Evolutionary conservation across 1,139 yeast genomes (phyloP), one percentile per base, ranked within the genome.

Genomic region (Magnusiomyces tetraspermus): DNA sequence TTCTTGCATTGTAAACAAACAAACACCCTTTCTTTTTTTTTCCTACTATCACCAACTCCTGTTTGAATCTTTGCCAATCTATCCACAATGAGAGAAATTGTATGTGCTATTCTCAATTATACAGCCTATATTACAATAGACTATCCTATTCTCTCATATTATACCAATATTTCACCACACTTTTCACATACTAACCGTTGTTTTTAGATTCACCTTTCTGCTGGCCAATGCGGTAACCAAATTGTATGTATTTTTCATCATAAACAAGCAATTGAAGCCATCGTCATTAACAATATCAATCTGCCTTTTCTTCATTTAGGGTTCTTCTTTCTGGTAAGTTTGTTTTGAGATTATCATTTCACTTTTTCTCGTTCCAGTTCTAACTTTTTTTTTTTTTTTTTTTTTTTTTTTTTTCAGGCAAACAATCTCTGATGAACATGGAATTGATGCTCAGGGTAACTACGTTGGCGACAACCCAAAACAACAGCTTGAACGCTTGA

Each of bases 171-270:
- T n/a, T n/a, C n/a, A n/a, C n/a, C n/a, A n/a, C n/a, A n/a, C n/a
- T n/a, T n/a, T n/a, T n/a, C n/a, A n/a, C n/a, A n/a, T n/a, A n/a
- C n/a, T n/a, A n/a, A n/a, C n/a, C n/a, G n/a, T n/a, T n/a, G n/a
- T n/a, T n/a, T n/a, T n/a, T 31, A 82, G 88, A 85, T 86, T 71
- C 95, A 86, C 73, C 79, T 86, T 72, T 86, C 95, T 57, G 83
- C 95, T 54, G 95, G 95, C 73, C 95, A 87, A 76, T 87, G 96
- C 82, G 96, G 96, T 83, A 87, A 87, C 79, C 96, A 87, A 75
- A 85, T 87, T 63, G 85, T 79, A 75, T 62, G 83, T 78, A 43
- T 47, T 23, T 28, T 28, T 50, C 30, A 37, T 19, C 37, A 48
- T 40, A 37, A 22, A 24, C 26, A 24, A 19, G 11, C 43, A 6